phyloP scores from a whole-genome alignment of 371 early-diverging fungal species.

The Mortierella sp. region DNA sequence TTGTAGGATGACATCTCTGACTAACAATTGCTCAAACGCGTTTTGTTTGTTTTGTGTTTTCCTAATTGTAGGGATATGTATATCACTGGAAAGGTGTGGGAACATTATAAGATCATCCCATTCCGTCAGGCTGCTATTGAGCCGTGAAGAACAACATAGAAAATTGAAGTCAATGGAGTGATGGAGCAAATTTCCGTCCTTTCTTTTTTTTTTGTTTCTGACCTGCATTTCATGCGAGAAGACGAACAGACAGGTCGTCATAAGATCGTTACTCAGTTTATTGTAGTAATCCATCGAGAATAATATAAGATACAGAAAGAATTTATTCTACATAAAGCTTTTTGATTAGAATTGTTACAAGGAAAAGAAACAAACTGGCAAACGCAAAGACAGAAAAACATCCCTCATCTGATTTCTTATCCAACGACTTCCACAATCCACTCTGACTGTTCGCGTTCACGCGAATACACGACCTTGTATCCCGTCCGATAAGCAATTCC shows the following conservation, averaged over 20 bases:
- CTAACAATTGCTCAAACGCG: too few relatives aligned
- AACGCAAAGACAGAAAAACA: not conserved
- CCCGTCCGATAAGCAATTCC: slow-evolving; percentile 51
- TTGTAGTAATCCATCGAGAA: too few relatives aligned
- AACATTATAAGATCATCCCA: slow-evolving; percentile 62
- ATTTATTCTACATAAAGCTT: too few relatives aligned
- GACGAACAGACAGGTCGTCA: too few relatives aligned
- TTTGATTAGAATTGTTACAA: too few relatives aligned
- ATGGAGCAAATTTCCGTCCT: not conserved
- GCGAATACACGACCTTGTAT: slow-evolving; percentile 51
- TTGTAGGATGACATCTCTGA: too few relatives aligned
- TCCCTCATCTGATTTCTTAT: too few relatives aligned
- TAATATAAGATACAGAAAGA: too few relatives aligned
- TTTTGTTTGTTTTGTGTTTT: too few relatives aligned
- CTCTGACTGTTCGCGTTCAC: slow-evolving; percentile 42
- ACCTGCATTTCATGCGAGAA: too few relatives aligned
- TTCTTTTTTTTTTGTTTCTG: too few relatives aligned
- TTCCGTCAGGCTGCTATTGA: slow-evolving; percentile 43
- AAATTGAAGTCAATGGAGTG: not conserved
- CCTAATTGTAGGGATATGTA: slow-evolving; percentile 59
- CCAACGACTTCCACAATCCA: slow-evolving; percentile 49
- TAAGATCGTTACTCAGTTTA: too few relatives aligned
- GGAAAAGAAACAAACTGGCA: not conserved
- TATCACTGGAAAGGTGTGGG: slow-evolving; percentile 70
- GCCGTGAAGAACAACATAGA: not conserved